Evolutionary conservation across 1,284 basidiomycete genomes (phyloP), one percentile per base, ranked within the genome.

Genomic region (Ustilago esculenta): DNA sequence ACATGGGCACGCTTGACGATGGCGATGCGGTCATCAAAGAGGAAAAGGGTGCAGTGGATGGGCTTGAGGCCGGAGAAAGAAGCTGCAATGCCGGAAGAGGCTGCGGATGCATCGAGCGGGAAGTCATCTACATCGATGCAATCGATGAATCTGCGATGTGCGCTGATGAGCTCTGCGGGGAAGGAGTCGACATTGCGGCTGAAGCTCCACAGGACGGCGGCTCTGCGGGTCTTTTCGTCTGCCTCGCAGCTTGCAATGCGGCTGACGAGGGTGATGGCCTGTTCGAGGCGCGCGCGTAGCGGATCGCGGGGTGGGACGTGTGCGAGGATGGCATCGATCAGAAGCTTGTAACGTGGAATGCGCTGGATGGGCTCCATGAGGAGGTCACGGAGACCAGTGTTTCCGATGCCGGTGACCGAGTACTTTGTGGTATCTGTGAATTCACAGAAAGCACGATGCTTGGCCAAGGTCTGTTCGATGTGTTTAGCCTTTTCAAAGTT

Each of bases 311-410:
- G 47, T 6, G 77, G 70, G 27, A 81, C 57, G 29, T 74, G 60
- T 37, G 66, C 60, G 21, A 81, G 33, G 14, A 81, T 58, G n/a
- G 72, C 75, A 69, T 92, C 90, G 83, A 97, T 92, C 66, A 99
- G 86, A 21, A 99, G 86, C 2, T 92, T 96, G 83, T 98, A 98
- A 54, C 95, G 87, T 1, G 96, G 94, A 68, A 98, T 92, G 24
- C 96, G 89, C 82, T 99, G 96, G n/a, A 98, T 92, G n/a, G 96
- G 96, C 79, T 98, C 96, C 88, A 98, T 97, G 36, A 99, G 86
- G 36, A 99, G 87, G 82, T 98, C 95, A 18, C 92, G 88, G 35
- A 99, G 85, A 12, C 95, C 79, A 0, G 73, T 66, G 57, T 94
- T 95, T 68, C 87, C 88, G 32, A 88, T 85, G 56, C 93, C 93